Evolutionary conservation across 2,329 filamentous ascomycete genomes (phyloP), one percentile per base, ranked within the genome.

Genomic region (Epicoccum sorghinum): DNA sequence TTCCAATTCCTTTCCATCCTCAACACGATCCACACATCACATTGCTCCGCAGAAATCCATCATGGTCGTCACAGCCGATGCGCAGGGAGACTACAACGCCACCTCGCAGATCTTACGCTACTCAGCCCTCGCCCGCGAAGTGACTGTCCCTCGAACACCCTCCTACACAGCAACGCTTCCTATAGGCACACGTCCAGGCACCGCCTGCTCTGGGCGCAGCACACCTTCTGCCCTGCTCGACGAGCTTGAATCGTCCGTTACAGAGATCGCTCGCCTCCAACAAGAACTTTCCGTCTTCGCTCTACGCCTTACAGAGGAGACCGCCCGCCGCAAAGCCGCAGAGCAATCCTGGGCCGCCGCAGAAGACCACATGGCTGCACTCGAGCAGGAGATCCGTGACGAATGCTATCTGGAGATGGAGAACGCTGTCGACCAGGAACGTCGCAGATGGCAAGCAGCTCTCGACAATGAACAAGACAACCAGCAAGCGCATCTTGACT

Each of bases 51-150:
- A 98, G 71, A 93, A 89, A 67, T 93, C 89, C 1, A 86, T 96
- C 66, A 98, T 99, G 93, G 89, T 99, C 52, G 93, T 98, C 13
- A 96, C 93, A 0, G 95, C 93, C 3, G 93, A 99, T 68, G 91
- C 95, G 0, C 77, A 90, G 10, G 93, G 95, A 33, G 95, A 99
- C 74, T 97, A 93, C 79, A 98, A 98, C 70, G 92, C 95, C 10
- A 99, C 95, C 0, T 96, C 91, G 4, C 95, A 98, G 70, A 98
- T 99, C 57, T 81, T 99, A 1, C 88, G 93, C 14, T 99, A 99
- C 77, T 95, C 91, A 22, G 93, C 95, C 0, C 83, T 99, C 4
- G 95, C 95, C 0, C 86, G 92, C 18, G 93, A 98, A 76, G 90
- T 98, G 9, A 96, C 93, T 0, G 91, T 97, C 1, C 92, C 93